phyloP scores from a whole-genome alignment of 2,329 filamentous ascomycete genomes.

The Shiraia sp. region DNA sequence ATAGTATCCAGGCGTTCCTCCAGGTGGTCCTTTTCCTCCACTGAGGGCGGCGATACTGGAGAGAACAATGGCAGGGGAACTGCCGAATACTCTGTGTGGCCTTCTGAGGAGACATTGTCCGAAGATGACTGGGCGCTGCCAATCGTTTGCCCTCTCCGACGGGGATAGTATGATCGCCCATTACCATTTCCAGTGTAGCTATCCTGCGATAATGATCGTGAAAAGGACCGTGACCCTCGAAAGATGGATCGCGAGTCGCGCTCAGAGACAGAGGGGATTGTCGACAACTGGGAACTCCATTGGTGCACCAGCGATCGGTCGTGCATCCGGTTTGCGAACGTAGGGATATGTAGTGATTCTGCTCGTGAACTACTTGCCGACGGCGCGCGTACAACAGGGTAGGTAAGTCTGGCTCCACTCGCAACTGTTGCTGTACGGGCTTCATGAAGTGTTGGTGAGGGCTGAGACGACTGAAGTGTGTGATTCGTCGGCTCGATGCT shows the following conservation, averaged over 20 bases:
- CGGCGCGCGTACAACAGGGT: conserved; percentile 41
- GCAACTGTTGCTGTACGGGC: conserved; percentile 38
- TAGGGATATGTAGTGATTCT: conserved; percentile 37
- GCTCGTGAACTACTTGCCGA: conserved; percentile 43
- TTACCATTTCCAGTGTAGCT: conserved; percentile 26
- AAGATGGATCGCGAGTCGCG: conserved; percentile 40
- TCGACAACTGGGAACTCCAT: conserved; percentile 47
- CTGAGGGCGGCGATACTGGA: conserved; percentile 23
- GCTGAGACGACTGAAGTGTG: conserved; percentile 26
- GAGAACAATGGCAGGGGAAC: conserved; percentile 43
- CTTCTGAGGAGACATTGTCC: conserved; percentile 34
- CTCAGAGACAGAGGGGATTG: conserved; percentile 43
- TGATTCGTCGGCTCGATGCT: conserved; percentile 37
- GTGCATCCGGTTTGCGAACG: conserved; percentile 46
- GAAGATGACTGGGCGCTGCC: conserved; percentile 39
- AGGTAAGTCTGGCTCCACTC: conserved; percentile 41
- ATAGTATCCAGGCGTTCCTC: conserved; percentile 46
- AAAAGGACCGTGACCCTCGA: conserved; percentile 36
- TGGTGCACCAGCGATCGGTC: conserved; percentile 41
- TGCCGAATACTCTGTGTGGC: conserved; percentile 36
- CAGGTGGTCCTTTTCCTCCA: conserved; percentile 38
- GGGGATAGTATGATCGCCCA: conserved; percentile 21
- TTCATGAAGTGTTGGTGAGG: conserved; percentile 41
- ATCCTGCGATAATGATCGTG: conserved; percentile 37
- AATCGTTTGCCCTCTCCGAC: conserved; percentile 38